phyloP scores from a whole-genome alignment of 1,139 yeast species.

The Yamadazyma siamensis region DNA sequence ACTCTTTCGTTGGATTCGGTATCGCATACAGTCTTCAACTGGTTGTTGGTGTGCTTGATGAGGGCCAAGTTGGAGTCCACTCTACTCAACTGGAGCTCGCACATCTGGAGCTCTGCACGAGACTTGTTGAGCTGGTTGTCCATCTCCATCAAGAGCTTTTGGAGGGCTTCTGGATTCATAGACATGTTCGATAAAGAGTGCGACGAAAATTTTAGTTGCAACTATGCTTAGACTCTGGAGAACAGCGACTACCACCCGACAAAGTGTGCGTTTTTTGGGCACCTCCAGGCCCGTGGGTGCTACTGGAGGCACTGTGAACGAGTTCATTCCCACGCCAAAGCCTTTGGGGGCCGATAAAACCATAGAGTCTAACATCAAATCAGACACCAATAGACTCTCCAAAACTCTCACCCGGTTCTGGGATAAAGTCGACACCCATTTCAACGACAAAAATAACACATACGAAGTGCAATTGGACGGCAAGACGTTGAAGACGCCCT shows the following conservation, averaged over 20 bases:
- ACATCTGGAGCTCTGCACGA: conserved; percentile 62
- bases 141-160: conserved; percentile 57
- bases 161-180: conserved; percentile 51
- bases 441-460: conserved; percentile 23
- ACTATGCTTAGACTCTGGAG: conserved; percentile 11
- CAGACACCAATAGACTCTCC: conserved; percentile 70
- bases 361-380: conserved; percentile 47
- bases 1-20: conserved; percentile 44
- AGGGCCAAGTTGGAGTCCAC: conserved; percentile 57
- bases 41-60: conserved; percentile 53
- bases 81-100: conserved; percentile 55
- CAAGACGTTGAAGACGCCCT: conserved; percentile 79
- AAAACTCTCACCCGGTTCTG: conserved; percentile 78
- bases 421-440: conserved; percentile 65
- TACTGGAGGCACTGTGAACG: conserved; percentile 8
- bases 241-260: conserved; percentile 1
- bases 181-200: conserved; percentile 15
- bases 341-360: conserved; percentile 40
- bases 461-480: conserved; percentile 64
- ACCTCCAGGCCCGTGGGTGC: conserved; percentile 5
- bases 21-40: conserved; percentile 42
- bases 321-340: conserved; percentile 4
- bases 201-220: conserved; percentile 2
- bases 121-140: conserved; percentile 57
- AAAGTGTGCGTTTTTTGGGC: conserved; percentile 3